Conservation (phyloP, 192 early-diverging fungal genomes). For the Rhizoclosmatium sp. region DNA sequence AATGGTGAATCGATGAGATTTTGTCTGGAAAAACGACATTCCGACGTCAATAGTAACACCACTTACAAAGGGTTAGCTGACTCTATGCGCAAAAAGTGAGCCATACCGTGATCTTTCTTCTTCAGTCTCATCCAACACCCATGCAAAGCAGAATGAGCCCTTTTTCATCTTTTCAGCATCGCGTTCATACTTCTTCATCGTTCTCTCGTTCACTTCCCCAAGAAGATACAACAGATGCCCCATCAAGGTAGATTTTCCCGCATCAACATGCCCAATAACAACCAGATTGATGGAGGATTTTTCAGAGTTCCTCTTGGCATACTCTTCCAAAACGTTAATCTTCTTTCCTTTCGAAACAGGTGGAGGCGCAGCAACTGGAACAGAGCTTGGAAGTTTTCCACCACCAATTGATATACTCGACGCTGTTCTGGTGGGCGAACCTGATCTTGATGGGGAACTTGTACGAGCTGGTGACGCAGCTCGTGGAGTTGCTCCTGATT, state of each 20-base stretch:
- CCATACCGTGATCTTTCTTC: constrained; percentile 82
- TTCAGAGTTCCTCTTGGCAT: constrained; percentile 68
- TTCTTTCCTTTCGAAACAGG: constrained; percentile 50
- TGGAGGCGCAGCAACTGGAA: neutral
- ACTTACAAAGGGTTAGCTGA: constrained; percentile 33
- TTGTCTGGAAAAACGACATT: constrained; percentile 87
- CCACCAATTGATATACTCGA: neutral
- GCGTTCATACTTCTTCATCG: constrained; percentile 85
- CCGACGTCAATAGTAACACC: constrained; percentile 99
- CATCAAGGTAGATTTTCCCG: constrained; percentile 97
- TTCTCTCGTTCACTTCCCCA: constrained; percentile 88
- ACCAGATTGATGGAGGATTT: constrained; percentile 85
- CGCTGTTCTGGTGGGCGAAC: neutral
- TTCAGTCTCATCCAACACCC: constrained; percentile 96
- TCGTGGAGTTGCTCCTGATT: constrained; percentile 5
- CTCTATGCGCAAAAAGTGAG: neutral
- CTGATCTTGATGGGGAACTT: neutral
- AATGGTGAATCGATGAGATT: constrained; percentile 78
- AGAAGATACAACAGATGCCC: constrained; percentile 90
- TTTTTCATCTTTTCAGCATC: constrained; percentile 95
- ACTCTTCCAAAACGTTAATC: constrained; percentile 77
- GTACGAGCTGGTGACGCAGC: neutral
- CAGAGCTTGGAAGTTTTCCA: neutral
- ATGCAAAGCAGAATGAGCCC: constrained; percentile 94
- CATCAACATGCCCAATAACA: constrained; percentile 95